These are phyloP conservation scores for Filosporella fistucella DNA, from an alignment of 495 filamentous ascomycete species.

Conservation along the genomic window DNA sequence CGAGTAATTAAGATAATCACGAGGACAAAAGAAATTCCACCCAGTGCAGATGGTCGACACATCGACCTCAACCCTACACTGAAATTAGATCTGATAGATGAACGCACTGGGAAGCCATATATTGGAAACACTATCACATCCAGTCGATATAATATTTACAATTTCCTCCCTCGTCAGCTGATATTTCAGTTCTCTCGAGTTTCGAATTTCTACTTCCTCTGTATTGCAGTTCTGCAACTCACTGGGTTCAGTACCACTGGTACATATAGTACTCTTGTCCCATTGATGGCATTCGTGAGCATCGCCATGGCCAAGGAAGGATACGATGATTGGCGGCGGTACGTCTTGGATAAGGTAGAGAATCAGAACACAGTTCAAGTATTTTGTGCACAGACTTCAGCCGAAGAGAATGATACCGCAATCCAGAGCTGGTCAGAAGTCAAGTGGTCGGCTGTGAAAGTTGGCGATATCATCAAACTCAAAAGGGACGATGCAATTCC, in stretches of 20 bases:
- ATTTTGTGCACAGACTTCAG: constrained; percentile 2
- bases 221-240: constrained; percentile 81
- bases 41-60: constrained; percentile 26
- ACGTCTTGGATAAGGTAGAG: constrained; percentile 80
- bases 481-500: constrained; percentile 73
- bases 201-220: constrained; percentile 88
- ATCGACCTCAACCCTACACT: constrained; percentile 53
- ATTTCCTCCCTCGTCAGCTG: constrained; percentile 84
- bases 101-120: constrained; percentile 70
- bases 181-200: constrained; percentile 86
- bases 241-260: constrained; percentile 89
- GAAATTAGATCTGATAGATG: constrained; percentile 57
- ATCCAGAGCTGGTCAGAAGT: constrained; percentile 51
- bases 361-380: constrained; percentile 55
- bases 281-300: constrained; percentile 76
- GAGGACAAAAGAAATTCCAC: constrained; percentile 15
- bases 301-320: constrained; percentile 89
- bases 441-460: constrained; percentile 75
- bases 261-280: constrained; percentile 82
- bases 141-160: constrained; percentile 81
- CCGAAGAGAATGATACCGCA: background rate
- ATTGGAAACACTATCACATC: constrained; percentile 78
- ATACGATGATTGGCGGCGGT: constrained; percentile 81
- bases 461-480: constrained; percentile 80
- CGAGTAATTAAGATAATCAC: no score